Percentiles rank a stretch among this genome's conserved stretches.
phyloP scores from a whole-genome alignment of 139 green algal genomes.

The Chlorella sorokiniana region DNA sequence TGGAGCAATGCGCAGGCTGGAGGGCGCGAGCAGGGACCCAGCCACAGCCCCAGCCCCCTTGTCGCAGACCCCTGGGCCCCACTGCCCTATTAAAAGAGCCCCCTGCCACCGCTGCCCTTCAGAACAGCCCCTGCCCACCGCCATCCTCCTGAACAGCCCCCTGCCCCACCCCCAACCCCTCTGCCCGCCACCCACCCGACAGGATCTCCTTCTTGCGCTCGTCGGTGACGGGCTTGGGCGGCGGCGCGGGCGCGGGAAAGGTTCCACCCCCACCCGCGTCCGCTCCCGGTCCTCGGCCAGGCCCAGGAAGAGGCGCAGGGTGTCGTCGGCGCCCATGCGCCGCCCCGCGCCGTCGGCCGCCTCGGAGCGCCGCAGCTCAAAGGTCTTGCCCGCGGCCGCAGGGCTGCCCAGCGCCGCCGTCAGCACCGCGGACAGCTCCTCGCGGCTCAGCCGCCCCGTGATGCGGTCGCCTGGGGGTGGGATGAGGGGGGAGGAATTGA shows the following conservation, averaged over 20 bases:
- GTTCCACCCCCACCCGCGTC: conserved; percentile 61
- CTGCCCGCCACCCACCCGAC: conserved; percentile 31
- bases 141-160: background rate
- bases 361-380: conserved; percentile 77
- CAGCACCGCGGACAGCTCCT: conserved; percentile 71
- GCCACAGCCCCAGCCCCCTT: too few species aligned
- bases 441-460: conserved; percentile 55
- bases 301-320: conserved; percentile 18
- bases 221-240: conserved; percentile 66
- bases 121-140: too few species aligned
- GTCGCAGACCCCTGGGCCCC: too few species aligned
- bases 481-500: background rate
- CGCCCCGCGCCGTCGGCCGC: conserved; percentile 57
- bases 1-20: conserved; percentile 5
- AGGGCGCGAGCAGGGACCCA: too few species aligned
- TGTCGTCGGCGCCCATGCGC: conserved; percentile 36
- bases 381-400: conserved; percentile 74
- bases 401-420: conserved; percentile 46
- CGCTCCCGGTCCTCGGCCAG: conserved; percentile 60
- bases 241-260: conserved; percentile 69
- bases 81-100: too few species aligned
- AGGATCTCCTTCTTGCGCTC: conserved; percentile 74
- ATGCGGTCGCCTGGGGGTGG: conserved; percentile 69
- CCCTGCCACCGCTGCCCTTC: too few species aligned
- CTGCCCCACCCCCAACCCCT: conserved; percentile 8